Base-by-base conservation (phyloP, 805 yeast species). In the Phaffomyces thermotolerans region DNA sequence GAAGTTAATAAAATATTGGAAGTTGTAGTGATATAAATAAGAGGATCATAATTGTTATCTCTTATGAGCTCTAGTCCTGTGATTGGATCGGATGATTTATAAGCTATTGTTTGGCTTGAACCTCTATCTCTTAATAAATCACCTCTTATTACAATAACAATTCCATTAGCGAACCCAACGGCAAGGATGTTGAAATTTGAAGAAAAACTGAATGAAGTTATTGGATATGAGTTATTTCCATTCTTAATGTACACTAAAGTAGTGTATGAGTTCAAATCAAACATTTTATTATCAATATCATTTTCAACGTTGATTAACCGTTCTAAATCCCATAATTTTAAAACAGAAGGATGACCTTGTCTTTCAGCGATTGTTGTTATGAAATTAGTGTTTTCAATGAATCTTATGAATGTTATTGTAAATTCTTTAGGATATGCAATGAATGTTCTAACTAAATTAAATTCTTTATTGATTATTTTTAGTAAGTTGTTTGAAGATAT, bases 101-200 rank as follows among this genome's bases (percentile, higher is more conserved):
- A 86, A 1, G 90, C 79, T 0, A 83, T 60, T 25, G 97, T 68
- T 56, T 91, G 98, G 50, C 93, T 76, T 9, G 95, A 79, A 0
- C 98, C 98, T 46, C 95, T 68, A 57, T 93, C 99, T 52, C 89
- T 78, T 7, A 87, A 52, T 29, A 93, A 62, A 60, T 93, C 98
- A 8, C 99, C 99, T 49, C 98, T 67, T 0, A 90, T 76, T 7
- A 90, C 65, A 2, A 90, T 67, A 3, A 90, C 88, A 18, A 79
- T 72, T 3, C 99, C 99, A 60, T 89, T 83, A 13, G 90, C 82
- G 53, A 79, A 86, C 0, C 96, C 96, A 37, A 86, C 65, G 0
- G 84, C 90, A 6, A 84, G 60, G 30, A 85, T 75, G 3, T 86
- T 72, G 47, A 81, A 74, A 46, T 75, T 79, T 2, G 61, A 52